Evolutionary conservation across 1,284 basidiomycete species (phyloP).

Genomic region (Ceratobasidium sp.): DNA sequence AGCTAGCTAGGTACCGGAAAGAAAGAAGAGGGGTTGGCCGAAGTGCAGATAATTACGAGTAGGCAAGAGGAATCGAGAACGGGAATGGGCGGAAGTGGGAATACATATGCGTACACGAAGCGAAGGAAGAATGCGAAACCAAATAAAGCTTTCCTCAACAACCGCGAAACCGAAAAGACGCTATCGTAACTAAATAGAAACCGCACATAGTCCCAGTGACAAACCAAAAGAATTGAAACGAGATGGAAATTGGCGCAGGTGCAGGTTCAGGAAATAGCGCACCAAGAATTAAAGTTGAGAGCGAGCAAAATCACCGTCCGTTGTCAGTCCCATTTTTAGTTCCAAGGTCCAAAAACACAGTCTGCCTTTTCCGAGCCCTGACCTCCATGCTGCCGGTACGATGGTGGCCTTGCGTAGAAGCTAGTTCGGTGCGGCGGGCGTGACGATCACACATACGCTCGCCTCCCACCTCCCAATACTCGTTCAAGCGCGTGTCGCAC

Average conservation of each 20-base stretch:
- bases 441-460: constrained; percentile 87
- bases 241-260: constrained; percentile 7
- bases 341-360: constrained; percentile 31
- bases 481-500: constrained; percentile 73
- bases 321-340: constrained; percentile 1
- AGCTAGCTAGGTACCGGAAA: constrained; percentile 35
- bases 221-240: constrained; percentile 31
- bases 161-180: constrained; percentile 14
- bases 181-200: constrained; percentile 9
- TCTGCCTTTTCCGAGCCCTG: constrained; percentile 35
- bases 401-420: neutral
- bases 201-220: constrained; percentile 33
- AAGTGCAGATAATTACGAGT: constrained; percentile 24
- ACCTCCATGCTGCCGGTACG: neutral
- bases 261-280: constrained; percentile 1
- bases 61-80: neutral
- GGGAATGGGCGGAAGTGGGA: constrained; percentile 24
- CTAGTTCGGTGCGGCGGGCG: constrained; percentile 57
- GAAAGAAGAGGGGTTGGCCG: constrained; percentile 3
- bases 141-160: constrained; percentile 12
- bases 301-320: constrained; percentile 6
- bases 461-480: constrained; percentile 86
- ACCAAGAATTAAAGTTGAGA: neutral
- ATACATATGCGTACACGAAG: constrained; percentile 45
- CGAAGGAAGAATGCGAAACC: constrained; percentile 22